Evolutionary conservation across 2,329 filamentous ascomycete species (phyloP), one percentile per base, ranked within the genome.

Genomic region (Hymenoscyphus fraxineus): DNA sequence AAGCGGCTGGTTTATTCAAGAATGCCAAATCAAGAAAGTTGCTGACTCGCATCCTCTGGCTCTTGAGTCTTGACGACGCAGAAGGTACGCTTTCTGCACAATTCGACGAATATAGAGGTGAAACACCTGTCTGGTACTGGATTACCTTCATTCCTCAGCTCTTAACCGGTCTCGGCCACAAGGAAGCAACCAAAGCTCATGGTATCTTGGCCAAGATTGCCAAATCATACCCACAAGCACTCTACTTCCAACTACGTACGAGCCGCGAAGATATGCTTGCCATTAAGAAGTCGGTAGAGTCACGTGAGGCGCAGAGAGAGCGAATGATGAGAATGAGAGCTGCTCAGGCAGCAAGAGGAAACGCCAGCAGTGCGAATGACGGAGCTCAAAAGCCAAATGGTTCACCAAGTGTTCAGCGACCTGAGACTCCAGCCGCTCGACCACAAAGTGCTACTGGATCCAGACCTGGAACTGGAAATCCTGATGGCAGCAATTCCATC

Each of bases 71-170:
- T 69, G 95, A 99, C 74, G 93, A 97, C 73, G 83, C 91, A 0
- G 92, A 92, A 74, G 92, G 92, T 13, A 89, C 85, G 44, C 88
- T 99, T 66, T 90, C 92, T 0, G 83, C 87, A 71, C 92, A 94
- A 13, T 99, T 97, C 70, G 92, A 97, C 69, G 92, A 94, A 71
- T 99, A 95, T 80, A 97, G 98, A 81, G 95, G 95, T 60, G 96
- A 99, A 71, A 96, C 93, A 1, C 93, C 93, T 0, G 92, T 96
- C 13, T 99, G 95, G 95, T 99, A 98, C 79, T 99, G 95, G 95
- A 97, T 98, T 71, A 98, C 94, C 0, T 99, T 96, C 76, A 98
- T 99, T 68, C 95, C 95, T 19, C 95, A 99, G 77, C 84, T 99
- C 54, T 85, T 99, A 39, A 94, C 92, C 55, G 95, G 94, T 61